Base-by-base conservation (phyloP, 257 asterid species). In the Osmanthus fragrans region DNA sequence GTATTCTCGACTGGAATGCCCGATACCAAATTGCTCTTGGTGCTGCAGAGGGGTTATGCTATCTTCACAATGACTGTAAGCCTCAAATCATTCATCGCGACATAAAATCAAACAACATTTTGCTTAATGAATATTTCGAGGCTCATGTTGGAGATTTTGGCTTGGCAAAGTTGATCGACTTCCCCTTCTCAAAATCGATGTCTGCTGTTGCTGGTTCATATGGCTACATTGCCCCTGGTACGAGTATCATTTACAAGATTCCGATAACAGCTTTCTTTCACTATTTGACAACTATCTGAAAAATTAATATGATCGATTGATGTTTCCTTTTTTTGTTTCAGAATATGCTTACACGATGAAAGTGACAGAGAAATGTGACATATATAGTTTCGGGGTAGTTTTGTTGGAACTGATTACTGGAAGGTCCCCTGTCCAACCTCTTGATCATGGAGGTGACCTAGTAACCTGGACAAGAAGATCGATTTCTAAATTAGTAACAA, bases 171-270 rank as follows among this genome's bases (percentile, higher is more conserved):
- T 64, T 92, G 86, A 86, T 93, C 47, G 97, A 93, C 69, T 87
- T 93, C 75, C 80, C 96, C 10, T 80, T 78, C 76, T 92, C 98
- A 19, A 92, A 89, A 72, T 92, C 98, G 84, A 89, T 93, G 97
- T 93, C 98, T 65, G 95, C 95, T 33, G 97, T 93, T 34, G 98
- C 98, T 60, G 98, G 98, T 78, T 93, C 98, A 12, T 93, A 93
- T 80, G 98, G 98, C 73, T 93, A 93, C 85, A 93, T 93, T 68
- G 97, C 98, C 49, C 98, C 98, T 18, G 98, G 98, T 93, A 88
- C 82, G 81, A 36, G 8, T 4, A 64, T 30, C 23, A 49, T 58
- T 7, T 13, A 9, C 32, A 29, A 77, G 40, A 15, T 32, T 58
- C 30, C 25, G 6, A 21, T 18, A 71, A 30, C 42, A 34, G 40